These are phyloP conservation scores for Lachancea sp. DNA, from an alignment of 805 yeast genomes.

Conservation along the genomic window DNA sequence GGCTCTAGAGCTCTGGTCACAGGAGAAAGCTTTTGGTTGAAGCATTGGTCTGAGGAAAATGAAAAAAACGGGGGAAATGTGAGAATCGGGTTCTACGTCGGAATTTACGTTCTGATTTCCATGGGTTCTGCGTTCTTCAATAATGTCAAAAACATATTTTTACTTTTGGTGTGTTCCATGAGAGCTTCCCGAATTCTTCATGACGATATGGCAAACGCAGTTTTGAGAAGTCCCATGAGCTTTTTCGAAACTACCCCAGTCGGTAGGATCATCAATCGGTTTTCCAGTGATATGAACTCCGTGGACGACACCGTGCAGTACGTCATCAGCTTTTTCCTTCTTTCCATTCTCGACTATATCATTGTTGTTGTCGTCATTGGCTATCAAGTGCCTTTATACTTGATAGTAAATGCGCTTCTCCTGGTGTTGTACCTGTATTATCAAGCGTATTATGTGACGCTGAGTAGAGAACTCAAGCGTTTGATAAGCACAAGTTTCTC, in stretches of 20 bases:
- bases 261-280: conserved; percentile 60
- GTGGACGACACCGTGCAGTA: conserved; percentile 54
- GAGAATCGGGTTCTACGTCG: conserved; percentile 42
- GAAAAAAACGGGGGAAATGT: conserved; percentile 38
- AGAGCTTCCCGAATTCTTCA: conserved; percentile 52
- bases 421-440: conserved; percentile 60
- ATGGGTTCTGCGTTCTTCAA: conserved; percentile 44
- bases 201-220: conserved; percentile 47
- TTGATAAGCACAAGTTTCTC: conserved; percentile 60
- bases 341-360: conserved; percentile 38
- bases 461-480: conserved; percentile 75
- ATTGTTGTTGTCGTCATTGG: conserved; percentile 50
- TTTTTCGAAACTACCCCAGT: conserved; percentile 66
- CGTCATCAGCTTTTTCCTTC: conserved; percentile 43
- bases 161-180: conserved; percentile 50
- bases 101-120: conserved; percentile 52
- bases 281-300: conserved; percentile 54
- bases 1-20: conserved; percentile 34
- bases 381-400: conserved; percentile 47
- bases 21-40: conserved; percentile 56
- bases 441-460: conserved; percentile 60
- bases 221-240: conserved; percentile 55
- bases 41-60: conserved; percentile 58
- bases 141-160: conserved; percentile 39
- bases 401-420: conserved; percentile 38